phyloP scores from a whole-genome alignment of 164 flowering plant species.

The Berberis thunbergii region DNA sequence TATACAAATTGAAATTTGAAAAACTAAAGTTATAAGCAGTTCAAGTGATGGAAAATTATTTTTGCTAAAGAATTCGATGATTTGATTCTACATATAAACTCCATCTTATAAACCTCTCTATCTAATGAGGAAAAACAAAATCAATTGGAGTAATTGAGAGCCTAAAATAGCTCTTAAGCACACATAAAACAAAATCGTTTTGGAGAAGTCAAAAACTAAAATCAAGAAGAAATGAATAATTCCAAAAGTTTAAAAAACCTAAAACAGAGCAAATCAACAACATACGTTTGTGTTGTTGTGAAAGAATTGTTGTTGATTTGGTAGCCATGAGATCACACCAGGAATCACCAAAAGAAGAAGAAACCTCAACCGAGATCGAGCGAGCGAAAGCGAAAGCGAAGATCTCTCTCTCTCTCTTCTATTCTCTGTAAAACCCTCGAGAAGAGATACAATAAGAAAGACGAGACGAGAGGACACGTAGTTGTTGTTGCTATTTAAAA shows the following conservation, averaged over 20 bases:
- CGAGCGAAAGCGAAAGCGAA: background rate
- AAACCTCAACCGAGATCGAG: conserved; percentile 2
- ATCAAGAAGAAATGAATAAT: background rate
- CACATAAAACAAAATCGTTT: background rate
- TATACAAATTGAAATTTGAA: background rate
- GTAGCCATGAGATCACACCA: conserved; percentile 35
- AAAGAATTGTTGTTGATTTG: background rate
- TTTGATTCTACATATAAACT: too few species aligned
- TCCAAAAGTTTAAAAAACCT: background rate
- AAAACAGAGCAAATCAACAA: background rate
- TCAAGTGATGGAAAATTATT: too few species aligned
- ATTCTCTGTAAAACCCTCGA: conserved; percentile 21
- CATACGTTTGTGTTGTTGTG: conserved; percentile 30
- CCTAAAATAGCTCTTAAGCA: too few species aligned
- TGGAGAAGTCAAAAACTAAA: background rate
- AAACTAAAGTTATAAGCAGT: background rate
- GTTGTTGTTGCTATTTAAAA: too few species aligned
- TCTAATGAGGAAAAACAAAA: too few species aligned
- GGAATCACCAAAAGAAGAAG: conserved; percentile 8
- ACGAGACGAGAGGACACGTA: too few species aligned
- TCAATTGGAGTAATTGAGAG: too few species aligned
- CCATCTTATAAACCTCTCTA: too few species aligned
- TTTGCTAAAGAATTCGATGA: too few species aligned
- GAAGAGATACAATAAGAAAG: too few species aligned
- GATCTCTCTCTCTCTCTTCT: conserved; percentile 8